Evolutionary conservation across 192 early-diverging fungal species (phyloP).

Genomic region (Backusella psychrophila): DNA sequence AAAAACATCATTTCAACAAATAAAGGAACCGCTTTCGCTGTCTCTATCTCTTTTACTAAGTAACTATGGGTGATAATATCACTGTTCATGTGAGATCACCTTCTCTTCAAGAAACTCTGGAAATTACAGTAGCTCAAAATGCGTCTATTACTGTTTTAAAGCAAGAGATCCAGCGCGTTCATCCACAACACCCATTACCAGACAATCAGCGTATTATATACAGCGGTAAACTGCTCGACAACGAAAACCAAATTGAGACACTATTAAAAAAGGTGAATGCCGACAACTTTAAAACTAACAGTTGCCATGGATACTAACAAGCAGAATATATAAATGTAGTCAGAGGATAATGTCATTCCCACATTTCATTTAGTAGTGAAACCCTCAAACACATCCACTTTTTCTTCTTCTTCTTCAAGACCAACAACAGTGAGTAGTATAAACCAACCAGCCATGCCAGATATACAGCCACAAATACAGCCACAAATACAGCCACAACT

Average conservation of each 20-base stretch:
- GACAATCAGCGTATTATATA: slow-evolving; percentile 34
- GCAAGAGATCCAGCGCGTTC: slow-evolving; percentile 15
- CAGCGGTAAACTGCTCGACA: slow-evolving; percentile 30
- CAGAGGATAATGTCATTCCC: slow-evolving; percentile 9
- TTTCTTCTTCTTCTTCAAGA: neutral
- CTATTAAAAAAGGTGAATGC: slow-evolving; percentile 26
- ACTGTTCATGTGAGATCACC: slow-evolving; percentile 35
- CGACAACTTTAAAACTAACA: neutral
- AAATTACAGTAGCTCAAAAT: neutral
- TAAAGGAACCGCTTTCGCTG: neutral
- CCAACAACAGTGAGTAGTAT: neutral
- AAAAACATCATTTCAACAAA: neutral
- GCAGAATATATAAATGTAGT: slow-evolving; percentile 1
- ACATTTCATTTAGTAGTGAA: slow-evolving; percentile 43
- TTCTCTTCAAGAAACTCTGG: slow-evolving; percentile 24
- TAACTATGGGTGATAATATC: neutral
- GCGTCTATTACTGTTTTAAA: slow-evolving; percentile 22
- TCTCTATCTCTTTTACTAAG: neutral
- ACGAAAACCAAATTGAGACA: slow-evolving; percentile 15
- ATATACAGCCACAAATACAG: neutral
- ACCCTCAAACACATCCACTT: slow-evolving; percentile 9
- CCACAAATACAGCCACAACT: neutral
- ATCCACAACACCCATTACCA: slow-evolving; percentile 30
- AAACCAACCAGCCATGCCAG: neutral
- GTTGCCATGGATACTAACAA: neutral